Conservation (phyloP, 768 basidiomycete species). For the Tubosaeta sp. region DNA sequence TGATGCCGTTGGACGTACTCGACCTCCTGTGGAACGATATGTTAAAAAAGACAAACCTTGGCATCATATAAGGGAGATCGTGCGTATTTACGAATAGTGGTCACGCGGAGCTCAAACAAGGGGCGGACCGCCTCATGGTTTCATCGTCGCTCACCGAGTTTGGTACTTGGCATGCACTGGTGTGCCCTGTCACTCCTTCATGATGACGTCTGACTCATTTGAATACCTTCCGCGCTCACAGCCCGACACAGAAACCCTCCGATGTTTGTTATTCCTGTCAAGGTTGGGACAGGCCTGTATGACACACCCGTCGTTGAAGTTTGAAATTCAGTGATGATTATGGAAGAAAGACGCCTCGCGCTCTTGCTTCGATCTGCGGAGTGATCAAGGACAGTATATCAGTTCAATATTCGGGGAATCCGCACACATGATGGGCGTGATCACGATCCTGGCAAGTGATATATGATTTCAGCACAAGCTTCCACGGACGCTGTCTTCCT, state of each 20-base stretch:
- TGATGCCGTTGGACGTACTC: conserved; percentile 7
- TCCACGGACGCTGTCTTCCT: conserved; percentile 13
- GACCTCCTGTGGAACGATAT: conserved; percentile 3
- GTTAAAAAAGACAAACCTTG: conserved; percentile 18
- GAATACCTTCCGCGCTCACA: not conserved
- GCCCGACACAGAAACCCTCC: not conserved
- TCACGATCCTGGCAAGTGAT: conserved; percentile 5
- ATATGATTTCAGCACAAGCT: conserved; percentile 3
- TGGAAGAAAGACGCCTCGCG: conserved; percentile 20
- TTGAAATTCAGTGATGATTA: conserved; percentile 25
- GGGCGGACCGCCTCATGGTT: conserved; percentile 12
- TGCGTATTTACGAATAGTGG: not conserved
- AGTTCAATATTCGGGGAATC: conserved; percentile 15
- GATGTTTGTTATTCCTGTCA: not conserved
- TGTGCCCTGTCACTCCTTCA: not conserved
- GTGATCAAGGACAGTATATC: conserved; percentile 16
- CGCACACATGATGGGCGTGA: not conserved
- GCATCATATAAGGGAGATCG: conserved; percentile 5
- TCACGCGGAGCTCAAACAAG: conserved; percentile 3
- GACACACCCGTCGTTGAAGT: conserved; percentile 2
- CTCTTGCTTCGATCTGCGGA: conserved; percentile 25
- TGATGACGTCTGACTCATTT: not conserved
- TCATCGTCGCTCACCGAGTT: conserved; percentile 1
- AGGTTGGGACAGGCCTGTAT: not conserved
- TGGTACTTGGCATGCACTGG: not conserved